Conservation (phyloP, 1,139 yeast species). For the Hyphopichia fennica region DNA sequence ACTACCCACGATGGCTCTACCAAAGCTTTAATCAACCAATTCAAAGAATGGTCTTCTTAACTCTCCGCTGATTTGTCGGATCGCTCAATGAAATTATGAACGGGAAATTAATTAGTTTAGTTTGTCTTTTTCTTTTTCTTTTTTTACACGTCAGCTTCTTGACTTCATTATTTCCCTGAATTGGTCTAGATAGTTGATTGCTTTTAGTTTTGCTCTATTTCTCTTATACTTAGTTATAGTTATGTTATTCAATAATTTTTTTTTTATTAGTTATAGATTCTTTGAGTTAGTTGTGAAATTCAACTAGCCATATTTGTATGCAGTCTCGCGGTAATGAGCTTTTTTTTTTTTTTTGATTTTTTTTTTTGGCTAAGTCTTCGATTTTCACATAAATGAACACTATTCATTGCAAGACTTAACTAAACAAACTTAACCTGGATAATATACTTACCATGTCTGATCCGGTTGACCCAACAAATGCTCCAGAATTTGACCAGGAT, state of each 20-base stretch:
- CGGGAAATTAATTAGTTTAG: background rate
- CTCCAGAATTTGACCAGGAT: constrained; percentile 15
- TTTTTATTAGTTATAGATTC: background rate
- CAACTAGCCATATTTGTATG: background rate
- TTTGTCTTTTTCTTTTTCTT: background rate
- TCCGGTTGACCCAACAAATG: constrained; percentile 9
- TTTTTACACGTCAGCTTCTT: background rate
- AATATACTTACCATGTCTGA: constrained; percentile 11
- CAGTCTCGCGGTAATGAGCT: background rate
- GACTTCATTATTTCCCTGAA: background rate
- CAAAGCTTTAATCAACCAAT: constrained; percentile 88
- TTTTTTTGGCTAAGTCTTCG: background rate
- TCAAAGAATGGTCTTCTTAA: constrained; percentile 75
- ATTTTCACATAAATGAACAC: background rate
- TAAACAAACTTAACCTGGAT: background rate
- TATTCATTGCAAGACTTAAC: background rate
- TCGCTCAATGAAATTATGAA: constrained; percentile 3
- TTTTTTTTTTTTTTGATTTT: background rate
- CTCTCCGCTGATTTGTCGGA: constrained; percentile 1
- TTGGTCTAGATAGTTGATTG: no score
- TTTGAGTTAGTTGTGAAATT: background rate
- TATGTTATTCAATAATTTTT: background rate
- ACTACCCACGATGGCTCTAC: constrained; percentile 85
- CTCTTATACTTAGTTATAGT: no score
- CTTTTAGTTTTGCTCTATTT: no score